A percentile compares a stretch with the other conserved stretches of the same genome.
phyloP scores from a whole-genome alignment of 345 rosid genomes.

The Rhodomyrtus tomentosa region DNA sequence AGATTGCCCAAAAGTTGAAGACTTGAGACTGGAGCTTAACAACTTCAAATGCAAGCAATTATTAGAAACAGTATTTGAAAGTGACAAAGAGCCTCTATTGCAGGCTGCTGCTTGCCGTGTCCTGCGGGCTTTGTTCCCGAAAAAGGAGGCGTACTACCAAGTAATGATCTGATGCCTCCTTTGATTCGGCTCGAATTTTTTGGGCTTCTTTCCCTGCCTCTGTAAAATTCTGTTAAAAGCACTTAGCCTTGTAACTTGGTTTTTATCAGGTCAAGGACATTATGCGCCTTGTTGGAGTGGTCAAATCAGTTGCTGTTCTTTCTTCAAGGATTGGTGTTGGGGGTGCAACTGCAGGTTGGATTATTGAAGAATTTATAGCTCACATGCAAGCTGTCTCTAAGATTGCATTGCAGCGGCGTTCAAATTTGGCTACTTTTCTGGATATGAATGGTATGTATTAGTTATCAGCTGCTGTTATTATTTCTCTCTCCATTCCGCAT shows the following conservation, averaged over 20 bases:
- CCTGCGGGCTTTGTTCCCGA: conserved; percentile 75
- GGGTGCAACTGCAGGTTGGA: conserved; percentile 58
- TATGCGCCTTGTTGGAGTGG: conserved; percentile 94
- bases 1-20: conserved; percentile 25
- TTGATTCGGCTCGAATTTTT: background rate
- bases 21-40: conserved; percentile 33
- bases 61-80: conserved; percentile 74
- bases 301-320: conserved; percentile 63
- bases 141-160: conserved; percentile 77
- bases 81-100: conserved; percentile 77
- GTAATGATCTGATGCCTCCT: conserved; percentile 16
- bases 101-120: conserved; percentile 89
- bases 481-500: background rate
- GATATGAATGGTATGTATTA: conserved; percentile 58
- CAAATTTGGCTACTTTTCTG: conserved; percentile 67
- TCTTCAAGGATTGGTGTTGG: conserved; percentile 76
- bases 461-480: background rate
- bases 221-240: background rate
- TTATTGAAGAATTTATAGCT: conserved; percentile 86
- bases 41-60: conserved; percentile 74
- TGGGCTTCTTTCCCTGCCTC: background rate
- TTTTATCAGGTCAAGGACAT: conserved; percentile 66
- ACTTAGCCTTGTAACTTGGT: background rate
- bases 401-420: conserved; percentile 88
- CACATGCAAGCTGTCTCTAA: conserved; percentile 95